phyloP scores from a whole-genome alignment of 1,284 basidiomycete genomes.

The Heterobasidion irregulare region DNA sequence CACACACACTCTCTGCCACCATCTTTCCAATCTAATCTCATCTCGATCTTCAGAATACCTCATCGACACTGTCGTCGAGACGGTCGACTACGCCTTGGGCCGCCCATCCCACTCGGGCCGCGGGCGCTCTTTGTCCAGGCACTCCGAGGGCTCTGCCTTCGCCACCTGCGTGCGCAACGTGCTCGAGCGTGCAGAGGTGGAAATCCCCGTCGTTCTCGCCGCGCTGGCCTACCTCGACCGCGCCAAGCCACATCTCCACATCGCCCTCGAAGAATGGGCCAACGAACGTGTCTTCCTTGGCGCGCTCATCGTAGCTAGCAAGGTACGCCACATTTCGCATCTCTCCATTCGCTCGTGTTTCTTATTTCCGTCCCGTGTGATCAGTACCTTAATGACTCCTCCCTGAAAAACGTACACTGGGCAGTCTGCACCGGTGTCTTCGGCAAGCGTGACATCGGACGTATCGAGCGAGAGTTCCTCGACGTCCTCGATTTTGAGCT shows the following conservation, averaged over 20 bases:
- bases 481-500: conserved; percentile 70
- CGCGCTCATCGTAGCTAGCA: conserved; percentile 63
- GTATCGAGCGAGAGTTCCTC: conserved; percentile 72
- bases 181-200: conserved; percentile 59
- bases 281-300: conserved; percentile 69
- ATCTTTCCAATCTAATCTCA: conserved; percentile 5
- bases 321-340: conserved; percentile 31
- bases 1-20: not conserved
- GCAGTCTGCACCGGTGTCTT: conserved; percentile 72
- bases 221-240: conserved; percentile 64
- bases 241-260: conserved; percentile 65
- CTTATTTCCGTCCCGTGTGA: conserved; percentile 12
- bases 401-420: conserved; percentile 73
- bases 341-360: conserved; percentile 9
- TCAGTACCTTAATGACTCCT: conserved; percentile 68
- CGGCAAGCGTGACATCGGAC: conserved; percentile 67
- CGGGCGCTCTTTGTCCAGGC: conserved; percentile 37
- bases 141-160: conserved; percentile 46
- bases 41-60: conserved; percentile 43
- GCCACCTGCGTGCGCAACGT: conserved; percentile 54
- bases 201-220: conserved; percentile 52
- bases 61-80: conserved; percentile 56
- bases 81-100: conserved; percentile 65
- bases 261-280: conserved; percentile 73
- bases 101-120: conserved; percentile 44